These are phyloP conservation scores for Austroboletus festivus DNA, from an alignment of 768 basidiomycete genomes.

Conservation along the genomic window DNA sequence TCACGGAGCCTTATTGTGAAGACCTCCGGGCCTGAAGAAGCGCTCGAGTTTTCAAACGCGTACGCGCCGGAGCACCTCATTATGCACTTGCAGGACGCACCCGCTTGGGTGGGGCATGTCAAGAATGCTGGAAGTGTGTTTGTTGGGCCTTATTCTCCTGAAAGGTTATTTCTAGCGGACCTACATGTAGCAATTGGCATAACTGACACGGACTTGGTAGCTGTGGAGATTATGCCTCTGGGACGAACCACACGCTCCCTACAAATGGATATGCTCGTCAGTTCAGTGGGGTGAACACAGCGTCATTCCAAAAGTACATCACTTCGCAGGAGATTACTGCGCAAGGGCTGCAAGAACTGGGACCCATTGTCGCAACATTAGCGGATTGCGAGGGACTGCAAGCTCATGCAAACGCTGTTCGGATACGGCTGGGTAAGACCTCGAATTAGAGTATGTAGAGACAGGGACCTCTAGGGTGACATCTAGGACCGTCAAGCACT, in stretches of 20 bases:
- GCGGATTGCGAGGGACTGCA: conserved; percentile 94
- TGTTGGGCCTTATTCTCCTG: conserved; percentile 91
- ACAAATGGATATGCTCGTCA: conserved; percentile 96
- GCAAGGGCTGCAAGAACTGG: conserved; percentile 71
- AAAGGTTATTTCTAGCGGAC: conserved; percentile 66
- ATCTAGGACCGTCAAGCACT: conserved; percentile 22
- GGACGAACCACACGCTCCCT: conserved; percentile 97
- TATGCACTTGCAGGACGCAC: conserved; percentile 76
- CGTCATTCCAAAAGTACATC: conserved; percentile 98
- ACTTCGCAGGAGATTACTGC: conserved; percentile 91
- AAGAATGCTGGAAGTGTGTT: conserved; percentile 97
- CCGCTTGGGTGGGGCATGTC: conserved; percentile 58
- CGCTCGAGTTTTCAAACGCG: conserved; percentile 88
- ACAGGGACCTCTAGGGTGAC: conserved; percentile 13
- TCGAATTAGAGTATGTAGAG: conserved; percentile 1
- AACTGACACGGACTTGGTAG: conserved; percentile 39
- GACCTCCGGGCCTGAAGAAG: conserved; percentile 63
- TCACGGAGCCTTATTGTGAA: conserved; percentile 88
- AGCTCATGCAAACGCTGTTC: conserved; percentile 95
- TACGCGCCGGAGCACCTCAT: conserved; percentile 99
- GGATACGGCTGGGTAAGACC: conserved; percentile 58
- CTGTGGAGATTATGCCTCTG: conserved; percentile 98
- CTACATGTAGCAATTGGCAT: too few relatives aligned
- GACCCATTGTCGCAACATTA: conserved; percentile 83
- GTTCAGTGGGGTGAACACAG: conserved; percentile 96